These are phyloP conservation scores for Ganoderma lucidum DNA, from an alignment of 1,284 basidiomycete species.

Conservation along the genomic window DNA sequence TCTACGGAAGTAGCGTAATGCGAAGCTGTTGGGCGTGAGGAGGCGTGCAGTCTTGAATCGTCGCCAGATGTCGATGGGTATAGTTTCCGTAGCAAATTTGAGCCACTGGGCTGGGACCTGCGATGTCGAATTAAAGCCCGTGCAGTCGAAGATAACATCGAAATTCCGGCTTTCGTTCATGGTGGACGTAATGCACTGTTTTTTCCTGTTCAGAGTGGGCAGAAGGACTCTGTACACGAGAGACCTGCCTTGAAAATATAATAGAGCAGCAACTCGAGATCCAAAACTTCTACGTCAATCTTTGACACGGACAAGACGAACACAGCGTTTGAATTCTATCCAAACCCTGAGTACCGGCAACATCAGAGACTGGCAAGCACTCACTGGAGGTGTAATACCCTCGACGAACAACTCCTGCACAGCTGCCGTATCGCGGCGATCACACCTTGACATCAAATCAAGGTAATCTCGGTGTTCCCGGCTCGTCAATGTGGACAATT, in stretches of 20 bases:
- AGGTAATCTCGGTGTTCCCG: slow-evolving; percentile 67
- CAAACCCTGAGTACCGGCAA: neutral
- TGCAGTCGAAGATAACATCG: slow-evolving; percentile 86
- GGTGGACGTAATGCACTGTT: slow-evolving; percentile 50
- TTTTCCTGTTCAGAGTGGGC: neutral
- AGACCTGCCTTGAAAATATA: slow-evolving; percentile 78
- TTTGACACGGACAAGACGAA: slow-evolving; percentile 73
- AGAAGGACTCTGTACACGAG: too few relatives aligned
- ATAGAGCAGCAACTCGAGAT: slow-evolving; percentile 87
- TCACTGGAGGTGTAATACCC: slow-evolving; percentile 56
- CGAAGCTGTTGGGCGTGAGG: slow-evolving; percentile 82
- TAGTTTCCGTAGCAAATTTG: slow-evolving; percentile 81
- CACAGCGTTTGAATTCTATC: slow-evolving; percentile 59
- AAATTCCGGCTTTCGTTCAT: slow-evolving; percentile 60
- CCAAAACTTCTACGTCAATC: slow-evolving; percentile 84
- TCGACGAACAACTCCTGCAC: slow-evolving; percentile 79
- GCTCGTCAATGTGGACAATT: slow-evolving; percentile 57
- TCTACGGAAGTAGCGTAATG: slow-evolving; percentile 78
- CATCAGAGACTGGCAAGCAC: slow-evolving; percentile 21
- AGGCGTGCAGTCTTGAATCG: slow-evolving; percentile 71
- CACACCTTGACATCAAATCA: slow-evolving; percentile 76
- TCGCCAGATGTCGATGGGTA: slow-evolving; percentile 71
- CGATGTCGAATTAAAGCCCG: slow-evolving; percentile 77
- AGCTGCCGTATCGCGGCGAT: slow-evolving; percentile 65
- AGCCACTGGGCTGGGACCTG: slow-evolving; percentile 87